Evolutionary conservation across 257 asterid genomes (phyloP).

Genomic region (Solanum arcanum): DNA sequence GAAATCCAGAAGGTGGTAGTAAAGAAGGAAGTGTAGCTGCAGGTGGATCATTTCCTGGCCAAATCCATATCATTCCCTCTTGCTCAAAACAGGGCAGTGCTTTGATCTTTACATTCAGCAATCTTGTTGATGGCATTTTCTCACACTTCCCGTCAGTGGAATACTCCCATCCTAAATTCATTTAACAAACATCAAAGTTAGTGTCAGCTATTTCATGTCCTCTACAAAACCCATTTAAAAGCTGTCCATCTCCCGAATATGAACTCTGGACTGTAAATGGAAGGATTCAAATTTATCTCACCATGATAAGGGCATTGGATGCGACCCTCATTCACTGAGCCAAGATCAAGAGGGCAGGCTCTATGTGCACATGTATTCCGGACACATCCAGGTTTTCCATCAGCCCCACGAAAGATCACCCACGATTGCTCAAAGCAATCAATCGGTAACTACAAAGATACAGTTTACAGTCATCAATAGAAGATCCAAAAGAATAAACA

Average conservation of each 20-base stretch:
- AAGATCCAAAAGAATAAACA: neutral
- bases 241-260: neutral
- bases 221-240: neutral
- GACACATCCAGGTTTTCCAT: conserved; percentile 88
- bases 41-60: conserved; percentile 95
- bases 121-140: conserved; percentile 91
- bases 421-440: conserved; percentile 94
- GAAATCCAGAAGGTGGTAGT: conserved; percentile 75
- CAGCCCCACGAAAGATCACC: conserved; percentile 89
- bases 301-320: conserved; percentile 93
- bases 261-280: neutral
- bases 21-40: conserved; percentile 61
- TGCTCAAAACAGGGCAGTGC: conserved; percentile 86
- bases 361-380: conserved; percentile 89
- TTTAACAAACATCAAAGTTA: neutral
- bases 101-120: conserved; percentile 57
- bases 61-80: conserved; percentile 92
- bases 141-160: conserved; percentile 80
- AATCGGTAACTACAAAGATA: conserved; percentile 52
- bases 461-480: neutral
- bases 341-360: conserved; percentile 91
- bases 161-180: conserved; percentile 82
- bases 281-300: conserved; percentile 14
- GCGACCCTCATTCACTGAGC: conserved; percentile 86
- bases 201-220: neutral